Conservation (phyloP, 225 moss, liverwort and hornwort species). For the Sphagnum tenellum region DNA sequence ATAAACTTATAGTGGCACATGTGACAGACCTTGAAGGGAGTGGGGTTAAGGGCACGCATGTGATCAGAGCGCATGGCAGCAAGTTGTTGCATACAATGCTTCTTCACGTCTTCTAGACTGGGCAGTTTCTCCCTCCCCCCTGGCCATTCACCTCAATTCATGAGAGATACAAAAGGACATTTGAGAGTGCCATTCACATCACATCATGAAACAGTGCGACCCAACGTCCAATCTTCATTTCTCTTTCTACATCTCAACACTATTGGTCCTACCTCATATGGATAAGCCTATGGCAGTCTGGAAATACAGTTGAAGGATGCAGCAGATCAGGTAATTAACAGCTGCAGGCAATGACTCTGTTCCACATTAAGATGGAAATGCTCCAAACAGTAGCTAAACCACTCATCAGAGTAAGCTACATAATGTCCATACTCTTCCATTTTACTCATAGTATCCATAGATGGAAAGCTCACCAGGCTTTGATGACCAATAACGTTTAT, state of each 20-base stretch:
- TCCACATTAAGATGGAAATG: slow-evolving; percentile 1
- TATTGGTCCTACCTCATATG: no score
- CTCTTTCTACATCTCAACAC: no score
- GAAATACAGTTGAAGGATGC: no score
- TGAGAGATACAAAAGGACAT: background rate
- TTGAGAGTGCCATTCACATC: no score
- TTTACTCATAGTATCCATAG: no score
- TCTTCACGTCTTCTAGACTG: slow-evolving; percentile 42
- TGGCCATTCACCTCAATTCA: slow-evolving; percentile 10
- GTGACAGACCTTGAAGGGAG: slow-evolving; percentile 87
- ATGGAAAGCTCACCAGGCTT: slow-evolving; percentile 36
- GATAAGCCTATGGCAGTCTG: no score
- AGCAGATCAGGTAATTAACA: no score
- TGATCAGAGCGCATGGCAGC: slow-evolving; percentile 89
- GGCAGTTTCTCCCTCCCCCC: slow-evolving; percentile 49
- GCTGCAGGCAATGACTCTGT: no score
- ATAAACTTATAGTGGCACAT: background rate
- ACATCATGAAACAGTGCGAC: background rate
- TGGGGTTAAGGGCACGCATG: slow-evolving; percentile 84
- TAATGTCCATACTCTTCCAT: no score
- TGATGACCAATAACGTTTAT: slow-evolving; percentile 84
- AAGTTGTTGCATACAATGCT: slow-evolving; percentile 62
- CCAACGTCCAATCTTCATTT: background rate
- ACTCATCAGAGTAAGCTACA: background rate
- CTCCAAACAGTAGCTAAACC: background rate